These are phyloP conservation scores for Ajuga chamaepitys DNA, from an alignment of 257 asterid species.

Conservation along the genomic window DNA sequence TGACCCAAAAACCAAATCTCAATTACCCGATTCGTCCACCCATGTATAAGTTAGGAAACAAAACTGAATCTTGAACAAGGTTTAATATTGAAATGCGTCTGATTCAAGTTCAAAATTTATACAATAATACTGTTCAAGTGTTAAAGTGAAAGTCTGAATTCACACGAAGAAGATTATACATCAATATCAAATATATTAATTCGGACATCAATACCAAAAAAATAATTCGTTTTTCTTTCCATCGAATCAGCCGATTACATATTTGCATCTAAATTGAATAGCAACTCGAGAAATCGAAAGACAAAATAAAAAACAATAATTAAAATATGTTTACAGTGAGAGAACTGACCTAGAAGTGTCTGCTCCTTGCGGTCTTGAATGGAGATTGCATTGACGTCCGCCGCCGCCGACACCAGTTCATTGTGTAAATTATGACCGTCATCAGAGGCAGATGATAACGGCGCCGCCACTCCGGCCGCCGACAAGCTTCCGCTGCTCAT, in stretches of 20 bases:
- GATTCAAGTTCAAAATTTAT: too few species aligned
- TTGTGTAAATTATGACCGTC: conserved; percentile 43
- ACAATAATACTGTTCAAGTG: too few species aligned
- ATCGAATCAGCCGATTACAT: too few species aligned
- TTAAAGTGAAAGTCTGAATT: too few species aligned
- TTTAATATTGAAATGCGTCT: too few species aligned
- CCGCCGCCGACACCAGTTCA: conserved; percentile 25
- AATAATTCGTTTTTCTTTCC: too few species aligned
- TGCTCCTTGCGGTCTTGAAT: conserved; percentile 69
- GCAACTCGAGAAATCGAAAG: background rate
- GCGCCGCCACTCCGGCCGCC: conserved; percentile 33
- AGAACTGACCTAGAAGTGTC: conserved; percentile 42
- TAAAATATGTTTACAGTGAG: background rate
- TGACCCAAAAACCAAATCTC: too few species aligned
- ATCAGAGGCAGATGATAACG: conserved; percentile 20
- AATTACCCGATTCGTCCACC: too few species aligned
- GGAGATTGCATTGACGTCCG: conserved; percentile 36
- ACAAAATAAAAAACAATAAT: background rate
- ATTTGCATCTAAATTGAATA: background rate
- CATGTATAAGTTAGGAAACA: too few species aligned
- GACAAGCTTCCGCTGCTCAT: conserved; percentile 47
- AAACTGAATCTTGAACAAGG: too few species aligned
- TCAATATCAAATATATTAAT: too few species aligned
- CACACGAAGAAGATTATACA: too few species aligned
- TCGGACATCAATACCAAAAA: background rate